phyloP scores from a whole-genome alignment of 345 rosid species.

The Pistacia vera region DNA sequence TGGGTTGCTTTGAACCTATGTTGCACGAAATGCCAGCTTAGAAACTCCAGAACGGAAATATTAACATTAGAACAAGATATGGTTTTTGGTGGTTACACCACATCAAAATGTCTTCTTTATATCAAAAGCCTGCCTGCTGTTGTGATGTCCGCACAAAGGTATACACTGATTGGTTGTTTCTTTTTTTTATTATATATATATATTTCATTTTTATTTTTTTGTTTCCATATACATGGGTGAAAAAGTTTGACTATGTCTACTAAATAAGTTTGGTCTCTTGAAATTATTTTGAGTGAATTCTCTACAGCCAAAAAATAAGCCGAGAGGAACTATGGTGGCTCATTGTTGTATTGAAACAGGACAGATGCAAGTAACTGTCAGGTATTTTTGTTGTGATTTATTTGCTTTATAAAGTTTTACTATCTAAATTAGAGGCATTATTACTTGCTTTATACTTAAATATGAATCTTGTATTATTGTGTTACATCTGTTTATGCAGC shows the following conservation, averaged over 20 bases:
- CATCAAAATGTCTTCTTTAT: not conserved
- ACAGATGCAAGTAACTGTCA: conserved; percentile 59
- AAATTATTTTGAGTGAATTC: conserved; percentile 55
- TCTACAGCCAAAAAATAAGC: conserved; percentile 51
- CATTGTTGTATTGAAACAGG: conserved; percentile 58
- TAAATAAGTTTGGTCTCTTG: conserved; percentile 23
- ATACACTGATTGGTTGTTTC: not conserved
- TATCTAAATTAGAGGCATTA: conserved; percentile 1
- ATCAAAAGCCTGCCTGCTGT: not conserved
- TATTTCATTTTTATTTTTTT: too few relatives aligned
- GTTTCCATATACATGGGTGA: conserved; percentile 20
- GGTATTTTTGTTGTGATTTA: conserved; percentile 38
- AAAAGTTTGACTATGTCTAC: conserved; percentile 16
- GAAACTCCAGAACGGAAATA: not conserved
- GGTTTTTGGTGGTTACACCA: not conserved
- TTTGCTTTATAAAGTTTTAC: conserved; percentile 6
- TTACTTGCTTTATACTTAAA: conserved; percentile 13
- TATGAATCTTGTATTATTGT: not conserved
- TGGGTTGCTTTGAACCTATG: not conserved
- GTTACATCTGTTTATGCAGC: too few relatives aligned
- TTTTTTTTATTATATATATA: not conserved
- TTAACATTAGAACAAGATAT: too few relatives aligned
- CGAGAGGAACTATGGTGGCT: conserved; percentile 78
- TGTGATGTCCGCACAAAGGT: not conserved
- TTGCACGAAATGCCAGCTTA: not conserved